Evolutionary conservation across 441 rosid species (phyloP).

Genomic region (Euphorbia corollata): DNA sequence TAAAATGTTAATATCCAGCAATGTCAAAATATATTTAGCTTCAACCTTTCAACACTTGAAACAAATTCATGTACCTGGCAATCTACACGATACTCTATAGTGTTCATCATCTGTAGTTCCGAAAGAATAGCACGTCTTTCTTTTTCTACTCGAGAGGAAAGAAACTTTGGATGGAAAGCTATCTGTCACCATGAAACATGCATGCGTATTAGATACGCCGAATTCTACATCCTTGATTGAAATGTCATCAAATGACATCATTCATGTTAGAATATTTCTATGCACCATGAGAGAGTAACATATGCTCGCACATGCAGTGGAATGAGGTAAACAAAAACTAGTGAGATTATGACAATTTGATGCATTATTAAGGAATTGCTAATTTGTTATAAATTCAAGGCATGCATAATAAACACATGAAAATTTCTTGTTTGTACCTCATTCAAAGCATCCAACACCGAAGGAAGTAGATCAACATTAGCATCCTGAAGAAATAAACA

Average conservation of each 20-base stretch:
- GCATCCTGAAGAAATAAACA: conserved; percentile 56
- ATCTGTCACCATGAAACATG: conserved; percentile 46
- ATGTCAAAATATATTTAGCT: conserved; percentile 18
- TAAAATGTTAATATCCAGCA: conserved; percentile 2
- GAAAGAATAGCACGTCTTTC: conserved; percentile 99
- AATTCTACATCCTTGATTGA: neutral
- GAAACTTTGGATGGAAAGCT: conserved; percentile 92
- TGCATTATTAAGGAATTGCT: neutral
- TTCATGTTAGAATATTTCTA: neutral
- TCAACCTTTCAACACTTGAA: conserved; percentile 18
- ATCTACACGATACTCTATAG: conserved; percentile 98
- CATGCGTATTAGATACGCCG: conserved; percentile 9
- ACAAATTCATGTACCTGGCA: conserved; percentile 58
- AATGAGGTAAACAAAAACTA: neutral
- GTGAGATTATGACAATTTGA: neutral
- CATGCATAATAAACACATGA: conserved; percentile 11
- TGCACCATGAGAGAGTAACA: neutral
- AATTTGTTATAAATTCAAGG: neutral
- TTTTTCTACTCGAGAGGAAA: conserved; percentile 92
- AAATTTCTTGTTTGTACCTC: conserved; percentile 51
- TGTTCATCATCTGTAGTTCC: conserved; percentile 99
- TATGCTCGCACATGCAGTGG: neutral
- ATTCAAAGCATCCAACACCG: conserved; percentile 87
- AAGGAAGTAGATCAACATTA: conserved; percentile 70
- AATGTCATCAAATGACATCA: neutral